These are phyloP conservation scores for Litchi chinensis DNA, from an alignment of 345 rosid species.

Conservation along the genomic window DNA sequence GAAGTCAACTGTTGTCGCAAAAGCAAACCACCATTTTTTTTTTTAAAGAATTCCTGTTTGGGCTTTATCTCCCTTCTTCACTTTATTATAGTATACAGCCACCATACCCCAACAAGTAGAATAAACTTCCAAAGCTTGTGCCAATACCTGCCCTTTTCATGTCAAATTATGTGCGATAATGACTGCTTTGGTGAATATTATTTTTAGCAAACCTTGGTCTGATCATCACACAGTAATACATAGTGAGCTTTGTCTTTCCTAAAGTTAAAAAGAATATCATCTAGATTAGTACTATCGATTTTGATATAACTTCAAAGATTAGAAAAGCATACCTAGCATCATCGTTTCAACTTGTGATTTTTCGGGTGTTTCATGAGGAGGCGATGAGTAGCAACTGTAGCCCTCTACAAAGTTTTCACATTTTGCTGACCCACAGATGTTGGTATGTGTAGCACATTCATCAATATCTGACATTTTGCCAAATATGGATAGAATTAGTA, in stretches of 20 bases:
- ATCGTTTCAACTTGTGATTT: background rate
- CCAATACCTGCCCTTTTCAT: background rate
- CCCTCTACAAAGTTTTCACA: background rate
- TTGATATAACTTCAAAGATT: too few species aligned
- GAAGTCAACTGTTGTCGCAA: background rate
- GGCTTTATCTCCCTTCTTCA: background rate
- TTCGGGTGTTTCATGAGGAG: background rate
- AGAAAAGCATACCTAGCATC: background rate
- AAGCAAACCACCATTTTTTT: background rate
- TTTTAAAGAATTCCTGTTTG: background rate
- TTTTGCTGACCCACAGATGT: background rate
- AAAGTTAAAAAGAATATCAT: too few species aligned
- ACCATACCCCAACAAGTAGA: background rate
- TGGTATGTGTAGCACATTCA: background rate
- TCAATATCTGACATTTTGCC: background rate
- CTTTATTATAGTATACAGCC: background rate
- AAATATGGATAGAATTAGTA: too few species aligned
- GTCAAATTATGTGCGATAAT: too few species aligned
- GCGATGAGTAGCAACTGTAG: background rate
- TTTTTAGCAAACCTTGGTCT: too few species aligned
- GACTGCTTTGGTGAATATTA: too few species aligned
- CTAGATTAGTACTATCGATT: too few species aligned
- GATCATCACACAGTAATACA: too few species aligned
- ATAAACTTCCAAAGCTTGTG: background rate
- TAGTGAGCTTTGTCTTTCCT: too few species aligned